Base-by-base conservation (phyloP, 2,329 filamentous ascomycete genomes). In the Xenosphaeropsis pyriputrescens region DNA sequence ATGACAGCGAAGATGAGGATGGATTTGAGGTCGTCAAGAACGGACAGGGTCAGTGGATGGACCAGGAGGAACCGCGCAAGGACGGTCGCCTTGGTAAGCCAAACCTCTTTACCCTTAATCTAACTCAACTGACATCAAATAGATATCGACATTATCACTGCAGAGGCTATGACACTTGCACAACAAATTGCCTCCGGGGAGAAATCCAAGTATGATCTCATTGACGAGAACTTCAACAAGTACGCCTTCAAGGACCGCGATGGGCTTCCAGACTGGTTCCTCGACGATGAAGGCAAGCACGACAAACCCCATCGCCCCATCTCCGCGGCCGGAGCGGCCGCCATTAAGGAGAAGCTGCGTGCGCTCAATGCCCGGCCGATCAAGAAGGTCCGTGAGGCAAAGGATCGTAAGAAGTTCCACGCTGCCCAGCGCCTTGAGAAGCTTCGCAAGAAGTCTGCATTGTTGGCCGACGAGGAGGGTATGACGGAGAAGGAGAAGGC, bases 91-190 rank as follows among this genome's bases (percentile, higher is more conserved):
- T 69, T 31, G 69, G 74, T 76, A 64, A 55, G 64, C 46, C 35
- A 17, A 5, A 36, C 35, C 15, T 16, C 18, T 35, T 22, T 19
- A 32, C 18, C 19, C 22, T 3, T 11, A 11, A 11, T 5, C 8
- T 26, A 26, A 11, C 22, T 26, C 22, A 26, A 26, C 49, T 54
- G 41, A 54, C 39, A 39, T 17, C 18, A 18, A 39, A 56, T 59
- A 70, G 88, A 95, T 55, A 93, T 98, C 60, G 86, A 96, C 57
- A 96, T 98, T 52, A 93, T 96, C 53, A 98, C 91, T n/a, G 91
- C 86, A 5, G 91, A 98, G 65, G 91, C 93, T 45, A 98, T 98
- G 91, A 93, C 89, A 1, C 70, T 98, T 13, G 93, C 91, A 1
- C 91, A 96, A 47, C 75, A 85, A 53, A 78, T 98, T 41, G 91